Evolutionary conservation across 202 grass and related monocot species (phyloP).

Genomic region (Setaria italica): DNA sequence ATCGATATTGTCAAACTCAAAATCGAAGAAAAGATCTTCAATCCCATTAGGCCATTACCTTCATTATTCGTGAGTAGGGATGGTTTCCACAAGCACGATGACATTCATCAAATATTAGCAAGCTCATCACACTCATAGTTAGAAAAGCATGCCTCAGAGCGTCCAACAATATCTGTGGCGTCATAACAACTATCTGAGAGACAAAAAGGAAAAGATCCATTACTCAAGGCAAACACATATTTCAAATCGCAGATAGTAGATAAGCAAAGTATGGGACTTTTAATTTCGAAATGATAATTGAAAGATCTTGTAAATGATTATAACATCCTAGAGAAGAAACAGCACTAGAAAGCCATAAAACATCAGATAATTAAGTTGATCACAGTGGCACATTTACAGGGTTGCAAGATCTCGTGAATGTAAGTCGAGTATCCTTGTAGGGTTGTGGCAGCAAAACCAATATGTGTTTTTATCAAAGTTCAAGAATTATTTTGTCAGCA

Average conservation of each 20-base stretch:
- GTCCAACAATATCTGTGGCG: conserved; percentile 86
- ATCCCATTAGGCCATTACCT: conserved; percentile 52
- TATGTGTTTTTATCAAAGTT: neutral
- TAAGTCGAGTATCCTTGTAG: conserved; percentile 13
- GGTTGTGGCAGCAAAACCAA: neutral
- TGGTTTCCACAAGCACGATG: conserved; percentile 88
- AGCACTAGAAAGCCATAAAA: conserved; percentile 13
- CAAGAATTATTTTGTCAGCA: conserved; percentile 9
- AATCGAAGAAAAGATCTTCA: conserved; percentile 36
- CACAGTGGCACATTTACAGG: neutral
- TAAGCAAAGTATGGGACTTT: conserved; percentile 5
- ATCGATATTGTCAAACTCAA: conserved; percentile 15
- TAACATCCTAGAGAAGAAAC: conserved; percentile 15
- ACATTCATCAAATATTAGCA: conserved; percentile 94
- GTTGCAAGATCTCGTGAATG: neutral
- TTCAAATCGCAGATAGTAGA: conserved; percentile 10
- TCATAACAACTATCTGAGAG: conserved; percentile 85
- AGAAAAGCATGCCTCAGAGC: conserved; percentile 87
- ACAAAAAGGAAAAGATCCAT: conserved; percentile 12
- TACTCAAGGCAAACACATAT: conserved; percentile 22
- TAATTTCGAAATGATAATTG: neutral
- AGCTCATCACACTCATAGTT: conserved; percentile 50
- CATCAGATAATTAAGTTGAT: neutral
- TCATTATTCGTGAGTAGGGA: conserved; percentile 87
- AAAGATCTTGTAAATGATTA: conserved; percentile 10